Evolutionary conservation across 257 asterid genomes (phyloP), one percentile per base, ranked within the genome.

Genomic region (Penstemon newberryi): DNA sequence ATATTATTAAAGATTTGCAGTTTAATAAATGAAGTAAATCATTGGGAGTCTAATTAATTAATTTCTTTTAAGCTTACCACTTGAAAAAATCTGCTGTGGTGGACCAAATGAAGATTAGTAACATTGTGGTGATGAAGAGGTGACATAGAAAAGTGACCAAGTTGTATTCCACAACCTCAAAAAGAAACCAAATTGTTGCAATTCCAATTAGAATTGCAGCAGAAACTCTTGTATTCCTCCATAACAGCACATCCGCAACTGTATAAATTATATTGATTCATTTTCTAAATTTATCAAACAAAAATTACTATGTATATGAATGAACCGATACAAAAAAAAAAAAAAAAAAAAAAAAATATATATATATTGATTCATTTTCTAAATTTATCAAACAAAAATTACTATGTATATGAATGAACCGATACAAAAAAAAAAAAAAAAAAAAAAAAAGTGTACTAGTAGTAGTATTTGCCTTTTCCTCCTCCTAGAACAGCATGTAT

Each of bases 231-330:
- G 56, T 63, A 69, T 87, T 73, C 44, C 81, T 81, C 95, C 95
- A 85, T 46, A 87, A 63, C 75, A 85, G 13, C 72, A 85, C 67
- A 70, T 87, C 85, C 25, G 86, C 89, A 55, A 80, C 95, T 85
- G 81, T 8, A 51, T 65, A 70, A 57, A n/a, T 25, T 25, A 25
- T 25, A 25, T 25, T 25, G 33, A 25, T 25, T 25, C 33, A 25
- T 25, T 25, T 25, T 25, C 33, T 25, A 25, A 25, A 25, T 25
- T 25, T 25, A 25, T 25, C 33, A 25, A 25, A 25, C 33, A 25
- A 25, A 1, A 25, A 25, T 25, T 1, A 25, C 33, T 25, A 25
- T 25, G 33, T 25, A 25, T 25, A 25, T 25, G 33, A 2, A 25
- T 1, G 33, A 25, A 25, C 33, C 33, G 33, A 25, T 25, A 25